phyloP scores from a whole-genome alignment of 2,329 filamentous ascomycete genomes.

The Trichocomaceae sp. region DNA sequence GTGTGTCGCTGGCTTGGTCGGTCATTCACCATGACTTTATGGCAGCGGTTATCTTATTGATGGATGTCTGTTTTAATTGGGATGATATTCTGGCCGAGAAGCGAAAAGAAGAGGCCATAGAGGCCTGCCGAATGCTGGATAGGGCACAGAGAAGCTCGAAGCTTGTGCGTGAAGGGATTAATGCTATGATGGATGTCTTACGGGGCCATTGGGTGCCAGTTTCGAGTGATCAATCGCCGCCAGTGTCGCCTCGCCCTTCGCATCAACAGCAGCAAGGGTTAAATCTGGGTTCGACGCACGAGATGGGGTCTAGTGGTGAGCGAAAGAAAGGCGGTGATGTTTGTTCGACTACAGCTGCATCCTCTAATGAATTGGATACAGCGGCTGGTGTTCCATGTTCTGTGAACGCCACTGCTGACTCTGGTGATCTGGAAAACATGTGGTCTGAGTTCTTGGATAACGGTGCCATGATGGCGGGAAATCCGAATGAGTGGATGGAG shows the following conservation, averaged over 20 bases:
- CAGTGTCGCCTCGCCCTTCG: background rate
- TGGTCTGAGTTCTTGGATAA: constrained; percentile 28
- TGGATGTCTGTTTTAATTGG: constrained; percentile 37
- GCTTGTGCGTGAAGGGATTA: constrained; percentile 28
- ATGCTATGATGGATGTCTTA: constrained; percentile 33
- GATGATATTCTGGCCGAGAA: constrained; percentile 31
- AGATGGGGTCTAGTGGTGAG: background rate
- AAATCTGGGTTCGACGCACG: background rate
- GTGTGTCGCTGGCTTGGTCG: constrained; percentile 25
- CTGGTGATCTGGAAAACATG: constrained; percentile 24
- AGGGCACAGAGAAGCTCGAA: constrained; percentile 29
- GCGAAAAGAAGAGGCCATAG: constrained; percentile 31
- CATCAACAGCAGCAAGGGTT: background rate
- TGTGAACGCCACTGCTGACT: constrained; percentile 1
- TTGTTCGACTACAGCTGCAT: background rate
- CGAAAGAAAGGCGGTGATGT: background rate
- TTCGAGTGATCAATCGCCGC: background rate
- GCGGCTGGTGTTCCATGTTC: background rate
- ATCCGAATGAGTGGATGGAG: constrained; percentile 25
- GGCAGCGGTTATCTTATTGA: constrained; percentile 33
- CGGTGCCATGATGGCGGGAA: constrained; percentile 19
- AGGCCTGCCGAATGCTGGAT: constrained; percentile 33
- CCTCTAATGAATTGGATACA: background rate
- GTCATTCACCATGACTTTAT: constrained; percentile 38
- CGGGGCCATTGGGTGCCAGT: constrained; percentile 25